Evolutionary conservation across 306 rosid species (phyloP).

Genomic region (Medicago truncatula): DNA sequence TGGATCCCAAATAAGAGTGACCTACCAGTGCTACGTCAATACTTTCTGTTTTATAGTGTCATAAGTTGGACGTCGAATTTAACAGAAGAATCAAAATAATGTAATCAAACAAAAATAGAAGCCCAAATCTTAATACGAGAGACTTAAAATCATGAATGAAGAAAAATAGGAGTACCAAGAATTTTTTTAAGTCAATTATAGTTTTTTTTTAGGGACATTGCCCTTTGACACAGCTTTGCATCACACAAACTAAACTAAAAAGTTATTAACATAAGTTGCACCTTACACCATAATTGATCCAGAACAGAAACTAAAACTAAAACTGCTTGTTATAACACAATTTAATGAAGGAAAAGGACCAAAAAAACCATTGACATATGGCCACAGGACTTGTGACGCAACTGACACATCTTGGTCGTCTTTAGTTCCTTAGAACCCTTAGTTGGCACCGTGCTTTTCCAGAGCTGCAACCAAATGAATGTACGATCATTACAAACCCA

Average conservation of each 20-base stretch:
- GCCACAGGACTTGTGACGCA: neutral
- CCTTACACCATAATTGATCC: neutral
- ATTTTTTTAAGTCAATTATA: no score
- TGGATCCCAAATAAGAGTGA: no score
- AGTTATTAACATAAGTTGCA: conserved; percentile 8
- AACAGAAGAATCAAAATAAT: no score
- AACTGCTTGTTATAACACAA: conserved; percentile 26
- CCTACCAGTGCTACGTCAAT: no score
- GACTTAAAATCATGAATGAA: no score
- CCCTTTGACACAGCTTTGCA: neutral
- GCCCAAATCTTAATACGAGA: no score
- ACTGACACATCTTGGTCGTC: conserved; percentile 33
- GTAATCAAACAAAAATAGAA: no score
- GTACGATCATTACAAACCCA: conserved; percentile 16
- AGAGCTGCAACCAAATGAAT: conserved; percentile 57
- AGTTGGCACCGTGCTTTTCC: conserved; percentile 67
- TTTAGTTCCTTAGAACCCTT: conserved; percentile 36
- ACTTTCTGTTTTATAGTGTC: no score
- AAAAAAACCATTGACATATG: neutral
- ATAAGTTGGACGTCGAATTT: no score
- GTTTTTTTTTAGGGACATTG: no score
- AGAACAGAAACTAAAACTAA: conserved; percentile 14
- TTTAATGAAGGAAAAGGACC: neutral
- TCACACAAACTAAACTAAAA: neutral
- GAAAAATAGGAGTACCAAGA: no score